Base-by-base conservation (phyloP, 352 stramenopile genomes). In the Ochromonadaceae sp. region DNA sequence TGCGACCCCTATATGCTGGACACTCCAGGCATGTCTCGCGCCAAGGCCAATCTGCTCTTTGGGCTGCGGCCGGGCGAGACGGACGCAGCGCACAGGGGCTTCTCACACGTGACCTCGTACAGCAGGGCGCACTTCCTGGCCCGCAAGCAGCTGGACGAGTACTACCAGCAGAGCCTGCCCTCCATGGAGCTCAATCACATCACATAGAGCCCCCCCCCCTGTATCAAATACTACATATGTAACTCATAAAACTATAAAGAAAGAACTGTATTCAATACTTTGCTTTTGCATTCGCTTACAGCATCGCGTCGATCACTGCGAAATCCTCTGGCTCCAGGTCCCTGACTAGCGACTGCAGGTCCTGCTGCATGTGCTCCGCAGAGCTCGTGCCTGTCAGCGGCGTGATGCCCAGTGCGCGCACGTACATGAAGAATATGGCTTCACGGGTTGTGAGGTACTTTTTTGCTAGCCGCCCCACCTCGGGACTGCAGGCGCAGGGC, bases 1-100 rank as follows among this genome's bases (percentile, higher is more conserved):
- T 63, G 55, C 26, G 22, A 63, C 41, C 55, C 34, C 34, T 30
- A 52, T 32, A 22, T 36, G 15, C 30, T 63, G 4, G 55, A 63
- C 22, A 22, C 38, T 22, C 55, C 55, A 15, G 55, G 55, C 17
- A 50, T 50, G 38, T 12, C 55, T 5, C 22, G 55, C 26, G 4
- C 15, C 14, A 63, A 63, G 26, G n/a, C 26, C 4, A 3, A 20
- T 14, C 47, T 60, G 26, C n/a, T 4, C 17, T 57, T 50, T 50
- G 52, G 52, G 22, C 20, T 30, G 17, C 12, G 9, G 9, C 30
- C 28, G 20, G 35, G 47, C 35, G 7, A 4, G 47, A 7, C 22
- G 28, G 26, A 60, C 47, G 15, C 31, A 2, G 9, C 36, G 30
- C 9, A 2, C 32, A 26, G n/a, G 43, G 52, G 52, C 22, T 60